These are phyloP conservation scores for Rhododendron ovatum DNA, from an alignment of 148 eudicot species.

Conservation along the genomic window DNA sequence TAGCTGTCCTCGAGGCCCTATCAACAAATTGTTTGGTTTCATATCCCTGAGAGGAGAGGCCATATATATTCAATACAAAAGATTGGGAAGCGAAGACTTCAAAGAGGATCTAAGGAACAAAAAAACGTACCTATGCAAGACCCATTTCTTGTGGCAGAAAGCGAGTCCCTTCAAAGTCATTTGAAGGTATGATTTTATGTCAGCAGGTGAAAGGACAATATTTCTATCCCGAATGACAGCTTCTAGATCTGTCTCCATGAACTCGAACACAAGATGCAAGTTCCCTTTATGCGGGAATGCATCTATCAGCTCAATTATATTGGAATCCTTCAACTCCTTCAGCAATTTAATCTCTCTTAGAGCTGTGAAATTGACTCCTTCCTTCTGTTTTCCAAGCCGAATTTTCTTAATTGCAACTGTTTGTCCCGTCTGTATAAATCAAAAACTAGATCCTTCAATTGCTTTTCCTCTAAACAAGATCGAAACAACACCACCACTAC, in stretches of 20 bases:
- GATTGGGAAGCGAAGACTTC: slow-evolving; percentile 3
- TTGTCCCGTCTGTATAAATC: slow-evolving; percentile 58
- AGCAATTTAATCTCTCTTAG: slow-evolving; percentile 87
- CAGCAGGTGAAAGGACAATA: slow-evolving; percentile 83
- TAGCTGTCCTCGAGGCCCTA: slow-evolving; percentile 84
- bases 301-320: slow-evolving; percentile 83
- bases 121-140: slow-evolving; percentile 69
- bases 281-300: slow-evolving; percentile 92
- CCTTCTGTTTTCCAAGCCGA: slow-evolving; percentile 96
- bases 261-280: slow-evolving; percentile 93
- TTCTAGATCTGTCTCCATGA: slow-evolving; percentile 98
- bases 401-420: slow-evolving; percentile 96
- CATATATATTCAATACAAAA: slow-evolving; percentile 14
- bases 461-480: background rate
- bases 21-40: slow-evolving; percentile 93
- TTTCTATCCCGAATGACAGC: slow-evolving; percentile 95
- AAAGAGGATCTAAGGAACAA: background rate
- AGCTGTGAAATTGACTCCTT: slow-evolving; percentile 97
- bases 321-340: slow-evolving; percentile 87
- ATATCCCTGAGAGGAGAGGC: slow-evolving; percentile 59
- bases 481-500: background rate
- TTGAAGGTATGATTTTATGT: slow-evolving; percentile 81
- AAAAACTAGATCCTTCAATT: background rate
- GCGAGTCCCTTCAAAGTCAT: slow-evolving; percentile 95
- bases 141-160: slow-evolving; percentile 94